phyloP scores from a whole-genome alignment of 192 early-diverging fungal genomes.

The Geosiphon pyriformis region DNA sequence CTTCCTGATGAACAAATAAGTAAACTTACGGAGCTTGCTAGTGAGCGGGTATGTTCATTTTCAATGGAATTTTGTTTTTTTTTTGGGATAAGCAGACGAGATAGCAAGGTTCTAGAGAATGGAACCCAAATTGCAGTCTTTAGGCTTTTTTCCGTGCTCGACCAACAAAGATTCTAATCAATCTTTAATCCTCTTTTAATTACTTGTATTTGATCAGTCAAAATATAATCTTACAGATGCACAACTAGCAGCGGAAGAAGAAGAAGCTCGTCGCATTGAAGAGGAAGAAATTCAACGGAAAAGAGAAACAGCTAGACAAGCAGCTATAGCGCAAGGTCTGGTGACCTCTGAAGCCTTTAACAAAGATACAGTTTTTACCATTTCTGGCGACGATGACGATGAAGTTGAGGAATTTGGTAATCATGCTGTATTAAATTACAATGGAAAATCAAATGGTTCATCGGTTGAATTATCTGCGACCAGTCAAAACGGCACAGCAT shows the following conservation, averaged over 20 bases:
- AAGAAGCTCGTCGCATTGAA: conserved; percentile 5
- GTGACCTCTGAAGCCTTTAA: background rate
- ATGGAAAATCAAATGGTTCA: background rate
- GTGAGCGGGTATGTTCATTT: conserved; percentile 6
- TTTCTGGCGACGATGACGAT: conserved; percentile 12
- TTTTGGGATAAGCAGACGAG: too few species aligned
- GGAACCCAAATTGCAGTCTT: too few species aligned
- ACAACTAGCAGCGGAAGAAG: conserved; percentile 16
- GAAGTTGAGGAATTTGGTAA: conserved; percentile 1
- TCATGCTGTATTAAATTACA: background rate
- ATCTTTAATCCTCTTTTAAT: conserved; percentile 1
- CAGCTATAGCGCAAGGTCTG: conserved; percentile 11
- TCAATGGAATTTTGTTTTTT: background rate
- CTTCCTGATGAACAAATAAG: conserved; percentile 24
- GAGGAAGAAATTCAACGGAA: conserved; percentile 13
- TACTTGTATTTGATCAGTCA: background rate
- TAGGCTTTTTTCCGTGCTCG: background rate
- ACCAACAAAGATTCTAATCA: background rate
- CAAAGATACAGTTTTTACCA: background rate
- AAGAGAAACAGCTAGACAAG: conserved; percentile 7
- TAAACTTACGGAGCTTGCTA: conserved; percentile 19
- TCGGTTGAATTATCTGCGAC: conserved; percentile 12
- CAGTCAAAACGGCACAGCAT: background rate
- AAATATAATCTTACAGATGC: conserved; percentile 10
- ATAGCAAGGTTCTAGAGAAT: too few species aligned